Conservation (phyloP, 768 basidiomycete species). For the Tremella yokohamensis region DNA sequence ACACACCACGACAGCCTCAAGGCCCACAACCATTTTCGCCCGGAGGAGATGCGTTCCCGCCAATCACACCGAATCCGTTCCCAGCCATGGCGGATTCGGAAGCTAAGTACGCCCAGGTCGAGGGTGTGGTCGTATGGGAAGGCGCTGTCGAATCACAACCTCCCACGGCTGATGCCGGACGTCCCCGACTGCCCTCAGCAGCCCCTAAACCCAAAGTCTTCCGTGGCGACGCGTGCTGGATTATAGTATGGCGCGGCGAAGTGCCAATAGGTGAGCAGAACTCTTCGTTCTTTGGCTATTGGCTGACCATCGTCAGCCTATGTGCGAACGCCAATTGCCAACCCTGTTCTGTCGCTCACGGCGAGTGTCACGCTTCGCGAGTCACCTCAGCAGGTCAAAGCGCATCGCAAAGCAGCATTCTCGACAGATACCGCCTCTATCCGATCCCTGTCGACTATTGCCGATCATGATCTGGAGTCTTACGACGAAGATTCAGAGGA, state of each 20-base stretch:
- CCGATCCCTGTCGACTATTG: constrained; percentile 33
- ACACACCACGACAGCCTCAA: constrained; percentile 35
- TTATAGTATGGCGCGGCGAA: constrained; percentile 72
- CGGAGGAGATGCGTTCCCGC: constrained; percentile 48
- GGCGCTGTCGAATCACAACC: constrained; percentile 21
- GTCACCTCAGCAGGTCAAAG: constrained; percentile 11
- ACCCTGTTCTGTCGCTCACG: constrained; percentile 80
- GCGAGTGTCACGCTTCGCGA: constrained; percentile 83
- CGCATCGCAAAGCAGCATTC: constrained; percentile 11
- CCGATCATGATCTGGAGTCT: constrained; percentile 51
- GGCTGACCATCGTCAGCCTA: constrained; percentile 58
- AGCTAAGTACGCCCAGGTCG: constrained; percentile 69
- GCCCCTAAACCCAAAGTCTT: constrained; percentile 58
- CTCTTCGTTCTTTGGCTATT: background rate
- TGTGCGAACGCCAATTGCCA: constrained; percentile 63
- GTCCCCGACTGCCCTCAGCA: background rate
- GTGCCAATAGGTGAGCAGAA: constrained; percentile 71
- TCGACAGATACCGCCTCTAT: constrained; percentile 26
- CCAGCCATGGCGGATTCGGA: constrained; percentile 71
- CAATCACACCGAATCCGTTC: constrained; percentile 77
- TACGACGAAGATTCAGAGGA: constrained; percentile 24
- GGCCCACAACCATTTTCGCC: constrained; percentile 38
- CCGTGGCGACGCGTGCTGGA: constrained; percentile 67
- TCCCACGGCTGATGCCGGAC: constrained; percentile 4
- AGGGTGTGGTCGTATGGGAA: constrained; percentile 66